These are phyloP conservation scores for Suhomyces faveliae DNA, from an alignment of 805 yeast genomes.

Conservation along the genomic window DNA sequence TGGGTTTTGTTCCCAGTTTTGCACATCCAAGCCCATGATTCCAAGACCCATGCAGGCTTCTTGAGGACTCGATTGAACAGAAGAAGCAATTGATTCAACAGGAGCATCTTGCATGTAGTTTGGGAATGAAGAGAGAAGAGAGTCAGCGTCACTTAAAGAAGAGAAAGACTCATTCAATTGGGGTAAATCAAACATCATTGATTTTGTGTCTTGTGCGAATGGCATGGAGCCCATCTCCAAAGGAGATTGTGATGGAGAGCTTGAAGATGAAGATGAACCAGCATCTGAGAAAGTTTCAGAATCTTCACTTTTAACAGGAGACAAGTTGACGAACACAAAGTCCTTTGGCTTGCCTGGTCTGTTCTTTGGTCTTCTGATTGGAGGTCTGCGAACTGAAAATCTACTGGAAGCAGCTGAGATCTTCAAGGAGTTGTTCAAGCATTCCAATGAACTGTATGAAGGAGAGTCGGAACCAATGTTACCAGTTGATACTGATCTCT, in stretches of 20 bases:
- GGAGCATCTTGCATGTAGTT: conserved; percentile 12
- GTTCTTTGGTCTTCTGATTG: conserved; percentile 43
- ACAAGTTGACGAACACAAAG: conserved; percentile 45
- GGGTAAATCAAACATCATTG: conserved; percentile 13
- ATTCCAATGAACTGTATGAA: conserved; percentile 30
- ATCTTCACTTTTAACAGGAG: conserved; percentile 29
- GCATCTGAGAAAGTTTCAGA: conserved; percentile 9
- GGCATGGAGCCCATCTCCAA: conserved; percentile 3
- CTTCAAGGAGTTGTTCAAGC: conserved; percentile 42
- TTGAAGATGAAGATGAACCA: conserved; percentile 3
- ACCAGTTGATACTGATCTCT: conserved; percentile 18
- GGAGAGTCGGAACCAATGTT: conserved; percentile 12
- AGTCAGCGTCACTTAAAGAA: conserved; percentile 19
- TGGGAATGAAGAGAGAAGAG: conserved; percentile 14
- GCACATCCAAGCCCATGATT: conserved; percentile 21
- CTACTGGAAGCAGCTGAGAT: conserved; percentile 40
- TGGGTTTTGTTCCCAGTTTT: conserved; percentile 15
- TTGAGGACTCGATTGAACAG: neutral
- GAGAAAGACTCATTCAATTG: conserved; percentile 18
- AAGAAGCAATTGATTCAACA: neutral
- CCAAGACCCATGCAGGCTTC: conserved; percentile 24
- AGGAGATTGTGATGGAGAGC: conserved; percentile 8
- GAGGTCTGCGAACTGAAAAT: conserved; percentile 36
- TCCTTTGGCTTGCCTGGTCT: conserved; percentile 46
- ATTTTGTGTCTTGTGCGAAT: neutral